Conservation (phyloP, 192 early-diverging fungal genomes). For the Chytriomyces confervae region DNA sequence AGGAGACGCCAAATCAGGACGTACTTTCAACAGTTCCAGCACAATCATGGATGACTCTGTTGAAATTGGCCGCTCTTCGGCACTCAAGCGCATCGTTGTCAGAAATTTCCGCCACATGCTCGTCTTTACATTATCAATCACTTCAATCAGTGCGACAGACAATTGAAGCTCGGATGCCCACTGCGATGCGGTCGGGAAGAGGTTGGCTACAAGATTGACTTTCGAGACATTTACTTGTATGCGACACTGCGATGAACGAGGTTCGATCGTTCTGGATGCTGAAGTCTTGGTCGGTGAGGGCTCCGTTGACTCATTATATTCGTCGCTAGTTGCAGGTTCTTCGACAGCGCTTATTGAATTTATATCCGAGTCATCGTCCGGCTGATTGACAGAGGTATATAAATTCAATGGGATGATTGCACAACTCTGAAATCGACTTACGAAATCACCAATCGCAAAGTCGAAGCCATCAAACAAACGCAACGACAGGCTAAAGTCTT, state of each 20-base stretch:
- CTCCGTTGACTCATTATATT: slow-evolving; percentile 4
- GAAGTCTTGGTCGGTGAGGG: slow-evolving; percentile 8
- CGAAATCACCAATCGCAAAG: slow-evolving; percentile 53
- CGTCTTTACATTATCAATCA: slow-evolving; percentile 77
- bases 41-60: slow-evolving; percentile 70
- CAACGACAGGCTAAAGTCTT: slow-evolving; percentile 67
- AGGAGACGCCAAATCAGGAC: slow-evolving; percentile 58
- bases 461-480: slow-evolving; percentile 74
- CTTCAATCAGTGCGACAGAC: slow-evolving; percentile 68
- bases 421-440: not conserved
- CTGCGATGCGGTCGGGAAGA: slow-evolving; percentile 51
- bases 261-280: slow-evolving; percentile 48
- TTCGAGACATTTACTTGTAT: slow-evolving; percentile 62
- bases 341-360: slow-evolving; percentile 7
- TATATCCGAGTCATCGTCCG: slow-evolving; percentile 29
- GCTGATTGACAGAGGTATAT: not conserved
- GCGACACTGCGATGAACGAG: slow-evolving; percentile 48
- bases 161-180: slow-evolving; percentile 58
- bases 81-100: slow-evolving; percentile 64
- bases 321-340: slow-evolving; percentile 6
- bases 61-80: slow-evolving; percentile 61
- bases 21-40: slow-evolving; percentile 61
- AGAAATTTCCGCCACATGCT: slow-evolving; percentile 83
- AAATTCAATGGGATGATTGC: slow-evolving; percentile 1
- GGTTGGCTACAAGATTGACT: slow-evolving; percentile 61